Evolutionary conservation across 192 early-diverging fungal genomes (phyloP), one percentile per base, ranked within the genome.

Genomic region (Kickxella alabastrina): DNA sequence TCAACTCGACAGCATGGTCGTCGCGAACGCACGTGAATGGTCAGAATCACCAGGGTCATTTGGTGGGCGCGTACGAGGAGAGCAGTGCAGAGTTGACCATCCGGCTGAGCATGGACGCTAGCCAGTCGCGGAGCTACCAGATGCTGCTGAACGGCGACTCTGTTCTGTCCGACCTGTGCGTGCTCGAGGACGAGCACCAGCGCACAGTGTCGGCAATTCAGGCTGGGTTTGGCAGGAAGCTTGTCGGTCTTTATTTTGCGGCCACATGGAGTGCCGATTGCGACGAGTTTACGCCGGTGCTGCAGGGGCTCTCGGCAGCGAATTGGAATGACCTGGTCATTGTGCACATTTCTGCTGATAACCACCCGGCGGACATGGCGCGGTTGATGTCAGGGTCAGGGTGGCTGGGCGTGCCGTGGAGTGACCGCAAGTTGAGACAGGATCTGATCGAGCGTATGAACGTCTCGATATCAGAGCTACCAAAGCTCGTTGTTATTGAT

Each of bases 211-310:
- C 56, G 26, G 42, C 56, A 8, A 34, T 56, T 24, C 62, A 57
- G 26, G 62, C 62, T 9, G 54, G 58, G 17, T 52, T 73, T 37
- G 54, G 58, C 22, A 24, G 32, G 14, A 65, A 60, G 46, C 54
- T 73, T 13, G 42, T 73, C 7, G 62, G 37, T 4, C 28, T 73
- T 34, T 73, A 73, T 28, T 73, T 73, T 65, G 69, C 57, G n/a
- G 69, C 69, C 3, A 61, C 69, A 18, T 73, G 69, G 69, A 73
- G 69, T 43, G 62, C 69, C 14, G 69, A 73, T 39, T 73, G 69
- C 57, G 69, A 73, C 58, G 69, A 54, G n/a, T 73, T 73, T 42
- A 53, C 62, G 34, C 54, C 69, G 45, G 57, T 52, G n/a, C 46
- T 73, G 34, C 43, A 29, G 34, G 43, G 54, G 19, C 38, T 73